Evolutionary conservation across 371 early-diverging fungal genomes (phyloP).

Genomic region (Mortierella sp.): DNA sequence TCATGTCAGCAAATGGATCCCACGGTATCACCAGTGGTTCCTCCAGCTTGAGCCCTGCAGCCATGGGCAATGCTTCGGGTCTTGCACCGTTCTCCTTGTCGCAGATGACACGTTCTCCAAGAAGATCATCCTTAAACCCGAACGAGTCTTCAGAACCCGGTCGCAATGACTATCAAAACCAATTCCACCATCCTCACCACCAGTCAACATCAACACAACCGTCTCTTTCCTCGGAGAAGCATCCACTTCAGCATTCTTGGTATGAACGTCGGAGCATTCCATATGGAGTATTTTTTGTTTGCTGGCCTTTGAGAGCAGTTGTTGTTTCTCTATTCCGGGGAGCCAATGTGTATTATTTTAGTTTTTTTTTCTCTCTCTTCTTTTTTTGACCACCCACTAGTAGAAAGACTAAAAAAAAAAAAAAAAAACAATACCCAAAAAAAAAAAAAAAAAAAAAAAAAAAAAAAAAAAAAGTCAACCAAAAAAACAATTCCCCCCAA

Average conservation of each 20-base stretch:
- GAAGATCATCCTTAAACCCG: slow-evolving; percentile 21
- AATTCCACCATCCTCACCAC: no score
- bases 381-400: background rate
- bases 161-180: slow-evolving; percentile 13
- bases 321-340: no score
- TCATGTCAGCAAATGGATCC: slow-evolving; percentile 3
- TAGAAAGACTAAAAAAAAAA: no score
- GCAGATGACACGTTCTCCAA: slow-evolving; percentile 26
- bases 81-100: slow-evolving; percentile 38
- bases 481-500: no score
- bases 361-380: background rate
- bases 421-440: no score
- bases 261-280: slow-evolving; percentile 13
- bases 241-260: slow-evolving; percentile 48
- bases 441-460: no score
- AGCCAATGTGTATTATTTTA: background rate
- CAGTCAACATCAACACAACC: slow-evolving; percentile 8
- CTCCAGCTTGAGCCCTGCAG: background rate
- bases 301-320: no score
- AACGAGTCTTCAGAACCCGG: slow-evolving; percentile 1
- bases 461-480: no score
- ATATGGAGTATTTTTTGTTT: no score
- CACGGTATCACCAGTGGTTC: background rate
- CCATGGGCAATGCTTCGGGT: slow-evolving; percentile 3
- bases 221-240: slow-evolving; percentile 19